Percentiles rank a stretch among this genome's conserved stretches.
Conservation (phyloP, 2,329 filamentous ascomycete species). For the Aureobasidium sp. region DNA sequence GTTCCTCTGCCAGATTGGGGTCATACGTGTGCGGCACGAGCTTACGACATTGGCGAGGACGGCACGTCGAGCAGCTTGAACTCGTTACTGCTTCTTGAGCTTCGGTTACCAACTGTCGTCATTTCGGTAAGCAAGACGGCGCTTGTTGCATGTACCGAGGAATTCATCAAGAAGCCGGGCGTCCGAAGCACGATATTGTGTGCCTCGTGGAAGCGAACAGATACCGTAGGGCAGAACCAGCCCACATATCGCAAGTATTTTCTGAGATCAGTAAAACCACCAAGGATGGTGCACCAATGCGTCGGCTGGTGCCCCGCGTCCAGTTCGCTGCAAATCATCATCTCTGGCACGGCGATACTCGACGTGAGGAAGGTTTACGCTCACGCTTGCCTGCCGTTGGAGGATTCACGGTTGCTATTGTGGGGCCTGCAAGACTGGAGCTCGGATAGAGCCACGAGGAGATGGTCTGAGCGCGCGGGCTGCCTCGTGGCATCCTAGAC, state of each 20-base stretch:
- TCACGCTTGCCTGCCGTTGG: background rate
- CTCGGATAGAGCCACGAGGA: constrained; percentile 10
- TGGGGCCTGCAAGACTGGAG: constrained; percentile 6
- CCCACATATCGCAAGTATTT: background rate
- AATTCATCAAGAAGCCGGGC: background rate
- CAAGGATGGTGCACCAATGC: constrained; percentile 6
- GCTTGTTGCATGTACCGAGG: constrained; percentile 2
- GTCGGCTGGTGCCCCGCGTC: constrained; percentile 9
- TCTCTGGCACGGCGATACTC: background rate
- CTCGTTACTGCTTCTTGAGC: background rate
- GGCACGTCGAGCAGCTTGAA: constrained; percentile 1
- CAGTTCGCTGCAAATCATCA: constrained; percentile 13
- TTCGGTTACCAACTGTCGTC: constrained; percentile 3
- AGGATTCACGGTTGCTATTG: background rate
- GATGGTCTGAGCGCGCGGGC: background rate
- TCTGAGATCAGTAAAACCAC: background rate
- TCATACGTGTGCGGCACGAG: constrained; percentile 2
- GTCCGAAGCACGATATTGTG: background rate
- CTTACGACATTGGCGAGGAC: constrained; percentile 9
- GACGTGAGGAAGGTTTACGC: background rate
- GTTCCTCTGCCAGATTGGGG: constrained; percentile 3
- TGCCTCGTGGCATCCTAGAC: constrained; percentile 12
- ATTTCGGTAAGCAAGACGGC: constrained; percentile 6
- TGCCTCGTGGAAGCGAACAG: background rate
- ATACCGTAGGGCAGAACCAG: background rate